Evolutionary conservation across 169 alveolate genomes (phyloP).

Genomic region (Plasmodium fragile): DNA sequence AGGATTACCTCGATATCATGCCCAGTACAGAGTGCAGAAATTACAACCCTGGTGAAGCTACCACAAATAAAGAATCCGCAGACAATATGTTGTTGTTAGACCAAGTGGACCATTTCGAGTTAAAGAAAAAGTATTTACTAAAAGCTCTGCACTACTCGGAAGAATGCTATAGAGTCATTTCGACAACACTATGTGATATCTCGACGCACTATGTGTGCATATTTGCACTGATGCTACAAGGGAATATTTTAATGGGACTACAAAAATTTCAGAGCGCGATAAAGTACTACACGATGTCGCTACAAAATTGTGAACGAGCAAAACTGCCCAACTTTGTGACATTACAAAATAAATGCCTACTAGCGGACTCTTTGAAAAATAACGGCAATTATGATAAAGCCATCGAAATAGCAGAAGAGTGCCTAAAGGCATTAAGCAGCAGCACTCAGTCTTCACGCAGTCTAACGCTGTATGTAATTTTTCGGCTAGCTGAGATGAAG

Average conservation of each 20-base stretch:
- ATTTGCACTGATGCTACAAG: conserved; percentile 29
- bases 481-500: conserved; percentile 61
- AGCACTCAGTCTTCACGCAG: conserved; percentile 12
- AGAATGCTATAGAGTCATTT: conserved; percentile 12
- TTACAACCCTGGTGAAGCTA: neutral
- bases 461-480: conserved; percentile 40
- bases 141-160: conserved; percentile 39
- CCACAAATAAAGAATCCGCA: neutral
- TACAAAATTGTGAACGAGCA: conserved; percentile 37
- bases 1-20: neutral
- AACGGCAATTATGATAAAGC: conserved; percentile 71
- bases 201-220: conserved; percentile 32
- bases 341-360: conserved; percentile 44
- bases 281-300: conserved; percentile 32
- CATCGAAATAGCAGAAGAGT: conserved; percentile 65
- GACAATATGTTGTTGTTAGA: neutral
- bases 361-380: conserved; percentile 70
- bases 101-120: neutral
- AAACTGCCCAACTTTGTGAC: conserved; percentile 56
- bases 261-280: conserved; percentile 56
- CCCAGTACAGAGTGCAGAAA: neutral
- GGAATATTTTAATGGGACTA: conserved; percentile 45
- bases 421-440: conserved; percentile 20
- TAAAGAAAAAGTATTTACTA: conserved; percentile 40
- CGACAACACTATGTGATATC: conserved; percentile 47